These are phyloP conservation scores for Pestalotiopsis sp. DNA, from an alignment of 2,329 filamentous ascomycete genomes.

Conservation along the genomic window DNA sequence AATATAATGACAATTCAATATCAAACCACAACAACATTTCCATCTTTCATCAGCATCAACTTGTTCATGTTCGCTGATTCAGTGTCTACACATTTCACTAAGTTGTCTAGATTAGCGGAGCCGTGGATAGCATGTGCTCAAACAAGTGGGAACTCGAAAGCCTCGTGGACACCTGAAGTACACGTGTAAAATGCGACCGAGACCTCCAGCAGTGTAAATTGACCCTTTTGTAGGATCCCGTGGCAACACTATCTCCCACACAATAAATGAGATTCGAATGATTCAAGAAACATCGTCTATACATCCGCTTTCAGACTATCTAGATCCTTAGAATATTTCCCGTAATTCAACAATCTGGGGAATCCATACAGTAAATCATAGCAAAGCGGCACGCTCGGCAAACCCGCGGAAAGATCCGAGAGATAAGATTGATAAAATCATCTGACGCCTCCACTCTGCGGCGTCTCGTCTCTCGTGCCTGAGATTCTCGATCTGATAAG, in stretches of 20 bases:
- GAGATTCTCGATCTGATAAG: constrained; percentile 6
- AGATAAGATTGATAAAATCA: constrained; percentile 12
- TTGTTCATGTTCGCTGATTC: background rate
- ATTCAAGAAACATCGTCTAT: too few relatives aligned
- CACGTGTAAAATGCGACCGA: background rate
- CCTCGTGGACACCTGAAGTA: background rate
- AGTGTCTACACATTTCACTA: background rate
- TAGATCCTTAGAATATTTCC: background rate
- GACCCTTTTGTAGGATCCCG: too few relatives aligned
- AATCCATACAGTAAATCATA: background rate
- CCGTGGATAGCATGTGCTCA: background rate
- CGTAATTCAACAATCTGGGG: background rate
- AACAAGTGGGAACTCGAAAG: background rate
- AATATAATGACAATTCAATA: too few relatives aligned
- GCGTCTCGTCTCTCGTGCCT: background rate
- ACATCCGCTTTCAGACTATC: too few relatives aligned
- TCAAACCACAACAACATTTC: background rate
- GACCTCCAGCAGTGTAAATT: too few relatives aligned
- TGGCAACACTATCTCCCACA: too few relatives aligned
- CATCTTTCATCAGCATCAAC: background rate
- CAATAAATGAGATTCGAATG: too few relatives aligned
- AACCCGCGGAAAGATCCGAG: constrained; percentile 10
- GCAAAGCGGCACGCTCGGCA: background rate
- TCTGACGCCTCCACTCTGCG: constrained; percentile 4
- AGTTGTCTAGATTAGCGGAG: background rate